Base-by-base conservation (phyloP, 139 green algal species). In the Diplosphaera chodatii region DNA sequence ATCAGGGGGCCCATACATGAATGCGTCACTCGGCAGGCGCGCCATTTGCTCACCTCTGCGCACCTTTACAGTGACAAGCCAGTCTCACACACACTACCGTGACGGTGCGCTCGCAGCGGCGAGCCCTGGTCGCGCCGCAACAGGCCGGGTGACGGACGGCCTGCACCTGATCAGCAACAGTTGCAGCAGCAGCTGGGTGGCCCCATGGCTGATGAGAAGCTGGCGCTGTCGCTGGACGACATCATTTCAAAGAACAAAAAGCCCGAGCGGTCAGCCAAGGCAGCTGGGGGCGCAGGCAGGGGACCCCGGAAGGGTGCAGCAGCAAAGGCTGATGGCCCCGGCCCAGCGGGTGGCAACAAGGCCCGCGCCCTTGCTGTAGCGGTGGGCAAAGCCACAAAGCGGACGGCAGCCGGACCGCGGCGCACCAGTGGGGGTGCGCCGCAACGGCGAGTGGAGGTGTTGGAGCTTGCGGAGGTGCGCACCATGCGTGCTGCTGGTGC, bases 181-280 rank as follows among this genome's bases (percentile, higher is more conserved):
- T 25, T 23, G 13, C 8, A 59, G 48, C 48, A 59, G 48, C 48
- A 25, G 48, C 16, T n/a, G 18, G 37, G 8, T 13, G 37, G 37
- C 37, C 37, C 8, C 16, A 59, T 59, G 48, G 48, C 48, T 4
- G 48, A 59, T 23, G 48, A 59, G 16, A 59, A 59, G 48, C 16
- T 59, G 48, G 22, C 48, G 18, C 48, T 59, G 16, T 59, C 48
- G 48, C 48, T 59, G 3, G 48, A 59, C 48, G 48, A 59, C 48
- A 59, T 59, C 48, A 59, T 59, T n/a, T 59, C 48, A 3, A 59
- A 59, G 48, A 59, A 59, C 48, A 59, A 59, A 18, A 59, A 59
- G 16, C 18, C 48, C 18, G 18, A 59, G 25, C 13, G 48, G 10
- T 18, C 48, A 59, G 48, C 16, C 10, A 59, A 3, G 16, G 48